These are phyloP conservation scores for Amanita pallidorosea DNA, from an alignment of 768 basidiomycete genomes.

Conservation along the genomic window DNA sequence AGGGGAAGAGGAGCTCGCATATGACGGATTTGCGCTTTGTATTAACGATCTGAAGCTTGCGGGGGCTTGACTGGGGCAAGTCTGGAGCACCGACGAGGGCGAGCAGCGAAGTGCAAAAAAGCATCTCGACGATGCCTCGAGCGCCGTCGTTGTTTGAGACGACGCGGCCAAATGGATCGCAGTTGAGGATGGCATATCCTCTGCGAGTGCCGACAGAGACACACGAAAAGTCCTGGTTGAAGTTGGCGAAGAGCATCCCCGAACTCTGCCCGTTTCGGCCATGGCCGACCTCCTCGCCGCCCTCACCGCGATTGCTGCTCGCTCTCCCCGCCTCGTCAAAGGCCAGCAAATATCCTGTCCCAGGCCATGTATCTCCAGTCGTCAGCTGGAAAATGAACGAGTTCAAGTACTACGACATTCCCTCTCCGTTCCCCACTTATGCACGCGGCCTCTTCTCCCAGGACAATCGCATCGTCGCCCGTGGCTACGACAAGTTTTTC, in stretches of 20 bases:
- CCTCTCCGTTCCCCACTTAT: constrained; percentile 90
- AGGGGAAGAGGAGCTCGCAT: constrained; percentile 96
- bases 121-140: constrained; percentile 95
- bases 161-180: constrained; percentile 94
- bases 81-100: constrained; percentile 95
- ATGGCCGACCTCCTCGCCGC: constrained; percentile 44
- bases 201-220: constrained; percentile 91
- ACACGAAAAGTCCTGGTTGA: constrained; percentile 98
- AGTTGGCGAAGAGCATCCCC: constrained; percentile 76
- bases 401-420: constrained; percentile 84
- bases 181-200: constrained; percentile 96
- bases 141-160: constrained; percentile 94
- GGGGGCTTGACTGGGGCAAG: constrained; percentile 80
- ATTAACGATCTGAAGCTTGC: constrained; percentile 95
- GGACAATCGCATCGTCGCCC: constrained; percentile 62
- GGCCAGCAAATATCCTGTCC: constrained; percentile 43
- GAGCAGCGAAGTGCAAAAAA: constrained; percentile 97
- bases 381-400: constrained; percentile 98
- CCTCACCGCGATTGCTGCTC: constrained; percentile 41
- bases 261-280: constrained; percentile 16
- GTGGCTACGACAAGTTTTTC: constrained; percentile 99
- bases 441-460: constrained; percentile 83
- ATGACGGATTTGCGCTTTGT: constrained; percentile 99
- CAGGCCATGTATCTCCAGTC: constrained; percentile 43
- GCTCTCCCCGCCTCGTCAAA: constrained; percentile 56